Evolutionary conservation across 768 basidiomycete species (phyloP), one percentile per base, ranked within the genome.

Genomic region (Lentinus tigrinus): DNA sequence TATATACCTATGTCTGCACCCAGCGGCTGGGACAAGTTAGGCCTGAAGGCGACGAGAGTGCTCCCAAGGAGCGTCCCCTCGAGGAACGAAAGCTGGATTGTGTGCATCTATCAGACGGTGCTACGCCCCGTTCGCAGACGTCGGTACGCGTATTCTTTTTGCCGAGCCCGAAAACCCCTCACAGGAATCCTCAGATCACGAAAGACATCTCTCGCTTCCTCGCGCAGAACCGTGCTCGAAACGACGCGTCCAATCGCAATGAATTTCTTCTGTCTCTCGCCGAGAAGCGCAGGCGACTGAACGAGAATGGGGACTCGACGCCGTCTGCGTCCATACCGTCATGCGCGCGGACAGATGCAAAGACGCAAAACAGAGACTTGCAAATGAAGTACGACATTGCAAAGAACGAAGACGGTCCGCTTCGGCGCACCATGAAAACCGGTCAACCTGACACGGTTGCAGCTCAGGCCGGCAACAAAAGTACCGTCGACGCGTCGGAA

Each of bases 301-400:
- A 58, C 21, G 69, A 72, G n/a, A 65, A 72, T 38, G 74, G 73
- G 21, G 70, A 70, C 14, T 73, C 68, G 23, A 62, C 44, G 47
- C 23, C 27, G 53, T 60, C 4, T 62, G 70, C 69, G 11, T 56
- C 65, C 9, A 64, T 69, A 21, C 69, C 78, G 16, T 88, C 89
- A 3, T 93, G 90, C 63, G 91, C 91, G 13, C 83, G 91, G 9
- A 81, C 83, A 3, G 88, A 91, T 57, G 86, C 89, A 36, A 89
- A 84, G 66, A 74, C 79, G 0, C 72, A 90, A 31, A 83, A 93
- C 69, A 76, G 91, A 38, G 88, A 91, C 55, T 74, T 83, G 1
- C 91, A 93, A 66, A 91, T 93, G 78, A 89, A 89, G 69, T 93
- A 92, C 62, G 91, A 93, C 68, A 88, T 93, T 60, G 87, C 87